Evolutionary conservation across 1,284 basidiomycete genomes (phyloP).

Genomic region (Lentinula novae-zelandiae): DNA sequence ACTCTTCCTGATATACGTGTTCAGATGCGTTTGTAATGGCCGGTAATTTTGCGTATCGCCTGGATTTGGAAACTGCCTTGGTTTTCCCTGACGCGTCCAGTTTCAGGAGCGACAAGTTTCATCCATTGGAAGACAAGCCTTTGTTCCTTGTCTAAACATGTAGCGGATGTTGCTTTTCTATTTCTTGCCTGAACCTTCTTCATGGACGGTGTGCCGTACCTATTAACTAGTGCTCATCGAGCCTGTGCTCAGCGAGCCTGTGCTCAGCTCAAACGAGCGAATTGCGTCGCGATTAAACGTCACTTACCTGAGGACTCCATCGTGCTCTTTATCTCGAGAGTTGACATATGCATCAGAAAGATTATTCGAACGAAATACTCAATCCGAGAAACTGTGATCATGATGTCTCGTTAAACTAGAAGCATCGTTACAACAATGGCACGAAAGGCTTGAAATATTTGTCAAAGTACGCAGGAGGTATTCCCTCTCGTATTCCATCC

Average conservation of each 20-base stretch:
- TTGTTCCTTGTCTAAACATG: background rate
- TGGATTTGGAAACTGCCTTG: constrained; percentile 13
- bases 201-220: no score
- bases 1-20: background rate
- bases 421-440: background rate
- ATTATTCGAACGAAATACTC: no score
- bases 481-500: constrained; percentile 34
- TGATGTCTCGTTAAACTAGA: background rate
- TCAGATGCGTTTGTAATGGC: constrained; percentile 15
- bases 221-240: no score
- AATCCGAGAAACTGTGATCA: no score
- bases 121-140: background rate
- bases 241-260: no score
- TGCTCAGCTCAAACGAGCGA: no score
- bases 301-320: no score
- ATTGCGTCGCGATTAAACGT: no score
- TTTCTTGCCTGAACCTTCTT: background rate
- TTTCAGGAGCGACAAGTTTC: background rate
- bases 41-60: constrained; percentile 12
- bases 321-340: no score
- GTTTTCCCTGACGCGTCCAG: constrained; percentile 7
- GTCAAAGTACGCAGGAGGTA: constrained; percentile 37
- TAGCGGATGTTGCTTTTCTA: background rate
- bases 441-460: constrained; percentile 36
- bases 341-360: no score